Conservation (phyloP, 164 flowering plant species). For the Umbellularia californica region DNA sequence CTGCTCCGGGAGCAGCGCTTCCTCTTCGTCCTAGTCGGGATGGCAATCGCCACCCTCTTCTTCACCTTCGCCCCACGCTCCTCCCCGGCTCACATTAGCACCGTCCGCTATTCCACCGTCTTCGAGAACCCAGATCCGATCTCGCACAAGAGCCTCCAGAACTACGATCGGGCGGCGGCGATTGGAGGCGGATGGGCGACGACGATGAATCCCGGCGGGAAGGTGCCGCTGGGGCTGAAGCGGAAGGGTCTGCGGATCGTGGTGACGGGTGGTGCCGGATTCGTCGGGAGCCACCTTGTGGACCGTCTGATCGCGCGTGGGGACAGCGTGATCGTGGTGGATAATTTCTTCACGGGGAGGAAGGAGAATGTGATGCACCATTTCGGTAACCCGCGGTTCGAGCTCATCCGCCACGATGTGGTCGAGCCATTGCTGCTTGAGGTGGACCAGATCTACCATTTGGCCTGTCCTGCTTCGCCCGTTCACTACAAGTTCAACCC, state of each 20-base stretch:
- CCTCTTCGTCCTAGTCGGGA: conserved; percentile 60
- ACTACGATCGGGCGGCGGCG: conserved; percentile 15
- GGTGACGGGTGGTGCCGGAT: conserved; percentile 93
- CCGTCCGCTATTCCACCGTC: conserved; percentile 11
- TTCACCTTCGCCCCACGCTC: conserved; percentile 42
- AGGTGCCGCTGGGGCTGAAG: conserved; percentile 73
- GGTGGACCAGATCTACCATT: conserved; percentile 94
- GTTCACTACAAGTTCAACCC: conserved; percentile 96
- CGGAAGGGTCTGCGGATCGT: conserved; percentile 70
- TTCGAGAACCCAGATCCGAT: conserved; percentile 10
- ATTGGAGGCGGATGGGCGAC: conserved; percentile 1
- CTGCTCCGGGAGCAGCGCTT: conserved; percentile 77
- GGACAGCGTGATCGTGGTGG: conserved; percentile 88
- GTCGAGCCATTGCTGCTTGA: conserved; percentile 80
- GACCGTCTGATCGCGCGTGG: conserved; percentile 78
- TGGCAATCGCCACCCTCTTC: conserved; percentile 56
- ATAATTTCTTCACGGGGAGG: conserved; percentile 88
- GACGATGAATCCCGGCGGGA: conserved; percentile 40
- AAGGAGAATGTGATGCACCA: conserved; percentile 91
- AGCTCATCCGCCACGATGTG: conserved; percentile 85
- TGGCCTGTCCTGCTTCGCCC: conserved; percentile 92
- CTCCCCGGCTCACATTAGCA: conserved; percentile 7
- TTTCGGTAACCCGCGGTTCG: conserved; percentile 81
- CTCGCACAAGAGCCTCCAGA: not conserved
- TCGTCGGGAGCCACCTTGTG: conserved; percentile 87